Evolutionary conservation across 2,329 filamentous ascomycete species (phyloP).

Genomic region (Paramyrothecium roridum): DNA sequence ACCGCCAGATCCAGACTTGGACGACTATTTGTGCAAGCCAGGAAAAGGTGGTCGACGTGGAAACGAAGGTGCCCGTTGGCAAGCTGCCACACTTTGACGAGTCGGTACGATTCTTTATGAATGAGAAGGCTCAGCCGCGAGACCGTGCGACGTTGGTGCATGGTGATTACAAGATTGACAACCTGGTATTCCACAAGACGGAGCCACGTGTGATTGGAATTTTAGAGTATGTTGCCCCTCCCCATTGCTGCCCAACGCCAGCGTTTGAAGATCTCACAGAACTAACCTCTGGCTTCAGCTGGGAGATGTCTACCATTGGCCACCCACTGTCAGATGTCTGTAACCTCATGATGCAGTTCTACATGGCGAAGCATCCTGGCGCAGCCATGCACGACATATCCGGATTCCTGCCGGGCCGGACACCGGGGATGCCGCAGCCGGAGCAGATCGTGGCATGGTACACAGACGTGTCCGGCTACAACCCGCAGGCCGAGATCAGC

Average conservation of each 20-base stretch:
- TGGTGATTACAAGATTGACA: slow-evolving; percentile 96
- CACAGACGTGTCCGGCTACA: slow-evolving; percentile 60
- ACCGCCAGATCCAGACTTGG: slow-evolving; percentile 82
- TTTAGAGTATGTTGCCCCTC: slow-evolving; percentile 61
- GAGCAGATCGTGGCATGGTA: slow-evolving; percentile 40
- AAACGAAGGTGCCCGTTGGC: slow-evolving; percentile 74
- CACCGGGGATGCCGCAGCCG: slow-evolving; percentile 57
- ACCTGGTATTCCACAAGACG: slow-evolving; percentile 84
- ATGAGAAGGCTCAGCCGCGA: slow-evolving; percentile 65
- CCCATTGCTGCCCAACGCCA: background rate
- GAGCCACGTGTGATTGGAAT: slow-evolving; percentile 88
- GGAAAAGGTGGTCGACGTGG: slow-evolving; percentile 69
- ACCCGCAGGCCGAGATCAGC: slow-evolving; percentile 57
- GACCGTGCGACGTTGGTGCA: slow-evolving; percentile 82
- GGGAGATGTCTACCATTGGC: slow-evolving; percentile 98
- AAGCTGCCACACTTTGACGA: slow-evolving; percentile 80
- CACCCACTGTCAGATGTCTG: slow-evolving; percentile 89
- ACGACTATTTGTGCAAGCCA: slow-evolving; percentile 74
- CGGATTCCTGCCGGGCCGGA: slow-evolving; percentile 60
- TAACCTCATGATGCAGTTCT: slow-evolving; percentile 60
- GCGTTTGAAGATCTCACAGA: too few relatives aligned
- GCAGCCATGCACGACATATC: slow-evolving; percentile 24
- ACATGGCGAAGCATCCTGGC: slow-evolving; percentile 24
- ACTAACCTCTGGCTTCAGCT: slow-evolving; percentile 41
- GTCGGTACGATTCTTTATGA: slow-evolving; percentile 73